A percentile compares a stretch with the other conserved stretches of the same genome.
Evolutionary conservation across 2,329 filamentous ascomycete species (phyloP).

Genomic region (Fusarium dlaminii): DNA sequence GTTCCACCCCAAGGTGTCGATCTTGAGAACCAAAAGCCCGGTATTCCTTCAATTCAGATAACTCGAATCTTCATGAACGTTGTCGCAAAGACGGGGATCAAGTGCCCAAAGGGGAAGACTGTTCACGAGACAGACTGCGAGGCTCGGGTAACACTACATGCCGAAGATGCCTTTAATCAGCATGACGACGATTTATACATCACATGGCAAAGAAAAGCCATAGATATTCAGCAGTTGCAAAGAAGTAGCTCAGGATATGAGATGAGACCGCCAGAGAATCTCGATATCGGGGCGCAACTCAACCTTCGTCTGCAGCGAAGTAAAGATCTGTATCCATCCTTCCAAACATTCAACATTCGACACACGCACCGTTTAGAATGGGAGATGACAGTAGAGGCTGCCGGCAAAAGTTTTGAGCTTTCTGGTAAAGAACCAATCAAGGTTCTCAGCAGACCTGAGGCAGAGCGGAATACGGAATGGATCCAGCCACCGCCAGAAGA

Average conservation of each 20-base stretch:
- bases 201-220: not conserved
- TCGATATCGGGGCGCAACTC: not conserved
- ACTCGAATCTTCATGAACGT: not conserved
- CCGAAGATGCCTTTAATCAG: not conserved
- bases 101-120: not conserved
- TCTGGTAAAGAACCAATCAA: not conserved
- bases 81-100: not conserved
- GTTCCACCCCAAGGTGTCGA: not conserved
- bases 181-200: not conserved
- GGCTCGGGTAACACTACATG: not conserved
- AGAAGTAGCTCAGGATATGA: not conserved
- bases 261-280: accelerated
- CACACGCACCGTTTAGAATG: not conserved
- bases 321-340: not conserved
- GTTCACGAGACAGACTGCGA: not conserved
- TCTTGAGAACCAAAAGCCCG: not conserved
- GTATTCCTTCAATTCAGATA: not conserved
- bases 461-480: not conserved
- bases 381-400: not conserved
- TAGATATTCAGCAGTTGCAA: accelerated
- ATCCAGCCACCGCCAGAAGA: not conserved
- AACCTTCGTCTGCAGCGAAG: not conserved
- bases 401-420: not conserved
- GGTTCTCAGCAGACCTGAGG: not conserved
- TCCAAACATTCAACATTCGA: not conserved